Evolutionary conservation across 495 filamentous ascomycete genomes (phyloP).

Genomic region (Neurospora tetraspora): DNA sequence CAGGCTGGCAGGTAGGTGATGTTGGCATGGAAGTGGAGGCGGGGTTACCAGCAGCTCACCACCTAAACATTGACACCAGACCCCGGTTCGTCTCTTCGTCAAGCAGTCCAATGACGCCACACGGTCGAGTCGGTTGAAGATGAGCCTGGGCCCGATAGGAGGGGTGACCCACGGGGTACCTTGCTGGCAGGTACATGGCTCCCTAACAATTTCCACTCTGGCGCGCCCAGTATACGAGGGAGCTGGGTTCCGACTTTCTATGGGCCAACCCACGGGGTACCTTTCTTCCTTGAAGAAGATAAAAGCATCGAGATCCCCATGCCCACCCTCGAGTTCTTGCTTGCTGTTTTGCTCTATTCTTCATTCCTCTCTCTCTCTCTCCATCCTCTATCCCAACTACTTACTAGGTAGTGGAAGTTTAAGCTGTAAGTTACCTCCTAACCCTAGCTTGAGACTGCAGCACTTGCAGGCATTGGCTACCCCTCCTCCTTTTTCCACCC

Average conservation of each 20-base stretch:
- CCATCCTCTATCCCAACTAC: too few species aligned
- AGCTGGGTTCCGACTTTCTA: not conserved
- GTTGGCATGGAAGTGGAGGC: not conserved
- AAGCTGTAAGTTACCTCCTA: not conserved
- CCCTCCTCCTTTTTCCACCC: not conserved
- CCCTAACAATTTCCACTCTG: conserved; percentile 18
- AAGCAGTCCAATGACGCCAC: not conserved
- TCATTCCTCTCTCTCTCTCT: conserved; percentile 2
- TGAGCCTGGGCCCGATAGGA: not conserved
- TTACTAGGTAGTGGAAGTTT: not conserved
- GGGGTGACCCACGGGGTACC: not conserved
- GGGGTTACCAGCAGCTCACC: not conserved
- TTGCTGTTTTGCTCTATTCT: not conserved
- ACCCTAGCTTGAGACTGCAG: not conserved
- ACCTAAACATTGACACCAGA: not conserved
- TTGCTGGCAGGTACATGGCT: conserved; percentile 12
- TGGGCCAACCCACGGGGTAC: not conserved
- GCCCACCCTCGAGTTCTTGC: not conserved
- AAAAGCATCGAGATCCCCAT: conserved; percentile 18
- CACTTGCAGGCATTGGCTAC: conserved; percentile 1
- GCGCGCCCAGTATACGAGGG: not conserved
- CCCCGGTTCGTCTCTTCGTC: not conserved
- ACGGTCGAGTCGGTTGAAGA: not conserved
- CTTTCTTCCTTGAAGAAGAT: too few species aligned
- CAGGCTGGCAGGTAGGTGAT: not conserved